Conservation (phyloP, 176 grass and related monocot species). For the Alopecurus myosuroides region DNA sequence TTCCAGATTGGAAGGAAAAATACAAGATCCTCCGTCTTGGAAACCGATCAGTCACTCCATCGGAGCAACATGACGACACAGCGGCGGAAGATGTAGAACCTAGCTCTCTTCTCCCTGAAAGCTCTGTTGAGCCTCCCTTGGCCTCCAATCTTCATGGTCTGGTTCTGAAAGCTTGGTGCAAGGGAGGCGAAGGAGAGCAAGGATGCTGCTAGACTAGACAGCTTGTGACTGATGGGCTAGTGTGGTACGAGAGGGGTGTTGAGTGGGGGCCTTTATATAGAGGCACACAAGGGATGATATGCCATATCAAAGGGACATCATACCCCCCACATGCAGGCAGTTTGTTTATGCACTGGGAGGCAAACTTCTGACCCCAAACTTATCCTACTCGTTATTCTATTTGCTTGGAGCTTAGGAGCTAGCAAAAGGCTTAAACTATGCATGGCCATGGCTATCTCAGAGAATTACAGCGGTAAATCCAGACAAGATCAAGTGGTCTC, state of each 20-base stretch:
- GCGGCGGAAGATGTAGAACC: slow-evolving; percentile 56
- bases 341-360: slow-evolving; percentile 51
- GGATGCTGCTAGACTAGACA: background rate
- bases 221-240: slow-evolving; percentile 3
- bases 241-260: slow-evolving; percentile 19
- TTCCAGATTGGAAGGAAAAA: slow-evolving; percentile 16
- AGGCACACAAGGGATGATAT: slow-evolving; percentile 28
- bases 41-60: slow-evolving; percentile 44
- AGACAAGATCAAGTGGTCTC: slow-evolving; percentile 45
- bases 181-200: slow-evolving; percentile 7
- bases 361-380: slow-evolving; percentile 39
- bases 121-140: slow-evolving; percentile 48
- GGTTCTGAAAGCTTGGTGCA: slow-evolving; percentile 15
- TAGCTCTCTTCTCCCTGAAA: slow-evolving; percentile 55
- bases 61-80: slow-evolving; percentile 52
- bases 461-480: slow-evolving; percentile 34
- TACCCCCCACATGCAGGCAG: slow-evolving; percentile 40
- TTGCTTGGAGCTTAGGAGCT: slow-evolving; percentile 43
- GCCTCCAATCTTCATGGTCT: slow-evolving; percentile 49
- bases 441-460: slow-evolving; percentile 15
- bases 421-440: slow-evolving; percentile 46
- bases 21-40: background rate
- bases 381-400: slow-evolving; percentile 38
- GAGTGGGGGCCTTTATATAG: slow-evolving; percentile 40
- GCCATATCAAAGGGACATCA: slow-evolving; percentile 52